phyloP scores from a whole-genome alignment of 129 eudicot species.

The Kitagawia praeruptora region DNA sequence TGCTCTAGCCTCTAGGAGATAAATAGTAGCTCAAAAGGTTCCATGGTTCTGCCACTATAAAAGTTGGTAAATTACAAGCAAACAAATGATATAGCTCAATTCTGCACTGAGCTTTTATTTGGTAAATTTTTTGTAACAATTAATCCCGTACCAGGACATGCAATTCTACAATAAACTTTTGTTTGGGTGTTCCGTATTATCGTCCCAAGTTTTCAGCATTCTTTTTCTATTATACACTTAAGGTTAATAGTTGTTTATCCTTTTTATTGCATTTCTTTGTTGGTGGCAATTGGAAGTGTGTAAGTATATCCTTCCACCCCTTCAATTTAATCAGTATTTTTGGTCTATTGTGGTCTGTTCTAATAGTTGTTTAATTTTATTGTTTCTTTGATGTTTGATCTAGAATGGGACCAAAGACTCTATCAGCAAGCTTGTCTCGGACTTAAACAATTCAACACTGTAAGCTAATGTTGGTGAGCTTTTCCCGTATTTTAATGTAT shows the following conservation, averaged over 20 bases:
- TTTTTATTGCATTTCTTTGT: conserved; percentile 76
- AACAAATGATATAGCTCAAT: no score
- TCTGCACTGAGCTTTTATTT: no score
- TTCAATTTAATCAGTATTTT: background rate
- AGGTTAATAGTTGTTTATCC: background rate
- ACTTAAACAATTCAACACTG: conserved; percentile 78
- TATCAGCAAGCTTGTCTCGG: conserved; percentile 90
- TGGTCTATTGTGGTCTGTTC: background rate
- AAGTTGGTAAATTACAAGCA: no score
- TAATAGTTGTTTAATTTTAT: background rate
- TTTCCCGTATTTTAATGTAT: conserved; percentile 13
- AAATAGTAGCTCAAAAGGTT: no score
- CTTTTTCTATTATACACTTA: background rate
- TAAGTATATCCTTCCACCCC: conserved; percentile 34
- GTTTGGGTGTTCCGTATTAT: background rate
- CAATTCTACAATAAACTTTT: background rate
- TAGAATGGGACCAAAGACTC: conserved; percentile 96
- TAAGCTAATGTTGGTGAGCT: conserved; percentile 95
- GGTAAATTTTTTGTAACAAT: background rate
- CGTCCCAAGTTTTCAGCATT: background rate
- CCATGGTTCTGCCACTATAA: no score
- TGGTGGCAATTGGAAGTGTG: conserved; percentile 99
- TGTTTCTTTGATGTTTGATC: conserved; percentile 13
- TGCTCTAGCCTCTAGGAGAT: no score
- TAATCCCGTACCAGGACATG: background rate